Evolutionary conservation across 1,284 basidiomycete genomes (phyloP).

Genomic region (Golubevia pallescens): DNA sequence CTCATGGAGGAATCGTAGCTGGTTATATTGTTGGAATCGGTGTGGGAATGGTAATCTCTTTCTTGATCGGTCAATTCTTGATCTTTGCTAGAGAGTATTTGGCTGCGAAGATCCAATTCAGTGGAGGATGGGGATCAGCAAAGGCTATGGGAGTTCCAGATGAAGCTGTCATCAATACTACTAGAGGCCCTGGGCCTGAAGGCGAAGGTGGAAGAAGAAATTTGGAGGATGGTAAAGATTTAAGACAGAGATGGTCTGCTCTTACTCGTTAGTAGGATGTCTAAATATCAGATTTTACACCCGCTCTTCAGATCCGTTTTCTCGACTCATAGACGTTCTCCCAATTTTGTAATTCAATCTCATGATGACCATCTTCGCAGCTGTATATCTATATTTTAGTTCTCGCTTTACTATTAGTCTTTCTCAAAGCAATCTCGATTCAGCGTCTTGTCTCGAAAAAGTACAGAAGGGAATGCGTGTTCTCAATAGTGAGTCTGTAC

Average conservation of each 20-base stretch:
- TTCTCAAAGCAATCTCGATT: no score
- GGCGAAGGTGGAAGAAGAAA: constrained; percentile 26
- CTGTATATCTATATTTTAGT: no score
- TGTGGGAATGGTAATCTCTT: constrained; percentile 22
- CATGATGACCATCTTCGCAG: no score
- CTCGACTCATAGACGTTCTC: no score
- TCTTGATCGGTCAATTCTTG: constrained; percentile 26
- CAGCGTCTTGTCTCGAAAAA: no score
- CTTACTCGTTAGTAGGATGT: no score
- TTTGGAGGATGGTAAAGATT: not conserved
- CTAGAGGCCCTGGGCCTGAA: constrained; percentile 31
- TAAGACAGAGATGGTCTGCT: not conserved
- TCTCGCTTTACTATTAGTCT: no score
- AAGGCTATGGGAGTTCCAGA: constrained; percentile 26
- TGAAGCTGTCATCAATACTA: constrained; percentile 32
- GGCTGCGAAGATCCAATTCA: constrained; percentile 19
- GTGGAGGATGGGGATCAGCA: constrained; percentile 29
- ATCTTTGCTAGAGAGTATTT: constrained; percentile 28
- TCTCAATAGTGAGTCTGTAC: no score
- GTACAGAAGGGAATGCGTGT: no score
- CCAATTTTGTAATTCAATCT: no score
- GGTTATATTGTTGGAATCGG: constrained; percentile 25
- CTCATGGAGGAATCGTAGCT: constrained; percentile 25
- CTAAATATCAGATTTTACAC: no score
- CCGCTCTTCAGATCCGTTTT: no score